Evolutionary conservation across 345 rosid species (phyloP).

Genomic region (Iberis pinnata): DNA sequence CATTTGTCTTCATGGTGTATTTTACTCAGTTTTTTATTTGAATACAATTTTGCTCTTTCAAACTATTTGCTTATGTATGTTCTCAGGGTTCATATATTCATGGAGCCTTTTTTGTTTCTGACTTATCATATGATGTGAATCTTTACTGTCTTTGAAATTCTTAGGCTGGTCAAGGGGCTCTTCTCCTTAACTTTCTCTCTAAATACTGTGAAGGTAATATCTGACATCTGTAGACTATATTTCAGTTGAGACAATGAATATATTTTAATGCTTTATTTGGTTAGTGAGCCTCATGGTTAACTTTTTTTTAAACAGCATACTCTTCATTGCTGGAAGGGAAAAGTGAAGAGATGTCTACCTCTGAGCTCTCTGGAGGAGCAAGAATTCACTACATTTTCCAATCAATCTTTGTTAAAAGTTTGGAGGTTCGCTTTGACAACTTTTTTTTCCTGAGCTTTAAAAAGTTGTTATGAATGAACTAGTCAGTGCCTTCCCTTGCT

Average conservation of each 20-base stretch:
- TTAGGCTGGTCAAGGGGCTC: conserved; percentile 96
- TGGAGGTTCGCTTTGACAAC: conserved; percentile 42
- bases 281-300: conserved; percentile 15
- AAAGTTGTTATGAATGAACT: no score
- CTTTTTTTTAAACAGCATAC: conserved; percentile 36
- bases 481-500: no score
- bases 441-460: no score
- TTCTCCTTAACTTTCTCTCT: conserved; percentile 83
- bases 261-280: conserved; percentile 13
- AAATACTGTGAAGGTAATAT: conserved; percentile 79
- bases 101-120: conserved; percentile 6
- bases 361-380: conserved; percentile 66
- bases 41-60: conserved; percentile 5
- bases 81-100: not conserved
- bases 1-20: not conserved
- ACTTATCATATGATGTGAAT: conserved; percentile 6
- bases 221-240: conserved; percentile 4
- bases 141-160: conserved; percentile 20
- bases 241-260: not conserved
- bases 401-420: conserved; percentile 58
- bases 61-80: conserved; percentile 10
- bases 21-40: not conserved
- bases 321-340: conserved; percentile 57
- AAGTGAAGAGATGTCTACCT: conserved; percentile 52
- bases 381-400: conserved; percentile 58